Base-by-base conservation (phyloP, 495 filamentous ascomycete species). In the Podospora pseudopauciseta region DNA sequence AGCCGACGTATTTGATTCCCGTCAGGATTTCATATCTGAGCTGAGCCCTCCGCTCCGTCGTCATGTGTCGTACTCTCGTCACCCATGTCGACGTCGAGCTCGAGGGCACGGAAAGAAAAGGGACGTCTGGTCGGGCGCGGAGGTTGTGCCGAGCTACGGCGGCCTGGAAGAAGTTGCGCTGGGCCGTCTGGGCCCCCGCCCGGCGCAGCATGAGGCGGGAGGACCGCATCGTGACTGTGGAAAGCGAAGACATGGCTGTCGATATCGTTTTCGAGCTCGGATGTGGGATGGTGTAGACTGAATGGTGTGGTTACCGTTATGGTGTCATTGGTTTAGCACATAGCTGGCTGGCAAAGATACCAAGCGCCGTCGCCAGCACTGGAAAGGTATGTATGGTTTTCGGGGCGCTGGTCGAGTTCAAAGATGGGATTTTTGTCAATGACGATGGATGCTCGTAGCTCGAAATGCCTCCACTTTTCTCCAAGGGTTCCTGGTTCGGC, bases 21-120 rank as follows among this genome's bases (percentile, higher is more conserved):
- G 84, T 83, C 63, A 81, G 84, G 59, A 90, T 74, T 32, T 91
- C 87, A 63, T 87, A 81, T 68, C 85, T 89, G 64, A 93, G 82
- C 78, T 88, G 87, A 28, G 84, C 81, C 65, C 88, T 90, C 64
- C 85, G 85, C 73, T 93, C 88, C 0, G 92, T 94, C n/a, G 90
- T 92, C 34, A 94, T 79, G 58, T 91, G 82, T 26, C 92, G 89
- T 5, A 87, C 84, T 53, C 88, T 84, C 27, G 88, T 86, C 80
- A 39, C 13, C 27, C 71, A 73, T 49, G 39, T 49, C 39, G 39
- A 18, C 39, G 39, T 49, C n/a, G 75, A 57, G 5, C 75, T 62
- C 72, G 66, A 83, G 74, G 75, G 79, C 63, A 82, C 68, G 44
- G 84, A 85, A 64, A 93, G 89, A 76, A 92, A 97, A 20, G 91